phyloP scores from a whole-genome alignment of 2,329 filamentous ascomycete species.

The Rhynchosporium secalis region DNA sequence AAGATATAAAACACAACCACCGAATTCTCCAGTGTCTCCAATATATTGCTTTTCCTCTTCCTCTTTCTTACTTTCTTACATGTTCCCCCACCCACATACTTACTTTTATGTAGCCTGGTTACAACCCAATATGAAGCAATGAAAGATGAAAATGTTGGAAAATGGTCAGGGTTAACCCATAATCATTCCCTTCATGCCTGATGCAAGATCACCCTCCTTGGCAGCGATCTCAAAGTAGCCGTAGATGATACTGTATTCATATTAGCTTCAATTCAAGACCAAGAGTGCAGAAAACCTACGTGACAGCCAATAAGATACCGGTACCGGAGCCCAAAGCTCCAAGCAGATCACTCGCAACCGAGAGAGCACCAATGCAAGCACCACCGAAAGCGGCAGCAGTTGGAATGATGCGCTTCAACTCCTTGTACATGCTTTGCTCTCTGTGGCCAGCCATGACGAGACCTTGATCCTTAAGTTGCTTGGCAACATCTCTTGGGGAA shows the following conservation, averaged over 20 bases:
- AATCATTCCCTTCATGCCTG: constrained; percentile 72
- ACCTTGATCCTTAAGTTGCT: constrained; percentile 99
- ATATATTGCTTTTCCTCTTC: constrained; percentile 1
- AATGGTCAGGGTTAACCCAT: constrained; percentile 56
- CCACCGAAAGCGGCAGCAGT: constrained; percentile 97
- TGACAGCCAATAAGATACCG: constrained; percentile 96
- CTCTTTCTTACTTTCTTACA: background rate
- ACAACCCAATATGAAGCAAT: constrained; percentile 31
- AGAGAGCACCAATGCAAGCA: constrained; percentile 97
- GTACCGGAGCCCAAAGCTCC: constrained; percentile 95
- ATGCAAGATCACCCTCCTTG: constrained; percentile 90
- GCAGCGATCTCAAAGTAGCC: constrained; percentile 99
- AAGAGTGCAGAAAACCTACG: constrained; percentile 63
- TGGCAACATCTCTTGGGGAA: constrained; percentile 95
- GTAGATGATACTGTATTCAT: constrained; percentile 82
- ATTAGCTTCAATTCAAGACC: constrained; percentile 35
- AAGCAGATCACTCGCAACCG: constrained; percentile 91
- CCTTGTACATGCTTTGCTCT: constrained; percentile 99
- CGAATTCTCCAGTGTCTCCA: background rate
- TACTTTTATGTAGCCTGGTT: constrained; percentile 29
- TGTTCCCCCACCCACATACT: constrained; percentile 19
- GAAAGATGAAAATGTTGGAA: constrained; percentile 21
- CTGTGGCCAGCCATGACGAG: constrained; percentile 99
- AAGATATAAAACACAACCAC: background rate
- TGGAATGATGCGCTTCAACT: constrained; percentile 98